phyloP scores from a whole-genome alignment of 2,329 filamentous ascomycete genomes.

The Myotisia sp. region DNA sequence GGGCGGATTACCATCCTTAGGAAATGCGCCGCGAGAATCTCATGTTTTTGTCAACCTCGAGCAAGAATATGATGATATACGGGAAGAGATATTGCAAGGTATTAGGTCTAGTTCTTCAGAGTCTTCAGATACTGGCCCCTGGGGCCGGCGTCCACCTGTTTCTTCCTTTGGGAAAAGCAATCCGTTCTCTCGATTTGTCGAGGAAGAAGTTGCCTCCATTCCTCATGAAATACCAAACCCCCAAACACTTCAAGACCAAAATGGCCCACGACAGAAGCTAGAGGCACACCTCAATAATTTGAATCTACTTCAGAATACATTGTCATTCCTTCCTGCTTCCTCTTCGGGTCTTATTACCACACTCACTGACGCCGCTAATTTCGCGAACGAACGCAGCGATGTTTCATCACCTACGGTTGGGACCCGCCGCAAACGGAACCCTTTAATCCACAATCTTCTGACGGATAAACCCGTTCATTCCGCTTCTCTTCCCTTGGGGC shows the following conservation, averaged over 20 bases:
- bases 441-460: constrained; percentile 84
- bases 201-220: constrained; percentile 17
- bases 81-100: constrained; percentile 41
- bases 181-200: constrained; percentile 32
- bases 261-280: constrained; percentile 13
- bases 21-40: constrained; percentile 42
- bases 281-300: constrained; percentile 55
- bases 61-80: constrained; percentile 65
- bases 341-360: constrained; percentile 85
- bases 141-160: constrained; percentile 10
- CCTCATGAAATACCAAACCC: constrained; percentile 12
- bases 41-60: constrained; percentile 88
- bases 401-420: constrained; percentile 33
- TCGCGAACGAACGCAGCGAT: constrained; percentile 23
- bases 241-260: background rate
- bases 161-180: constrained; percentile 23
- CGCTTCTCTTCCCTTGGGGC: constrained; percentile 67
- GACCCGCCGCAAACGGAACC: constrained; percentile 56
- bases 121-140: constrained; percentile 11
- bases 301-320: constrained; percentile 51
- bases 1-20: constrained; percentile 63
- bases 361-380: constrained; percentile 63
- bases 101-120: constrained; percentile 10
- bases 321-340: constrained; percentile 64
- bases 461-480: constrained; percentile 91